Evolutionary conservation across 441 rosid genomes (phyloP).

Genomic region (Hura crepitans): DNA sequence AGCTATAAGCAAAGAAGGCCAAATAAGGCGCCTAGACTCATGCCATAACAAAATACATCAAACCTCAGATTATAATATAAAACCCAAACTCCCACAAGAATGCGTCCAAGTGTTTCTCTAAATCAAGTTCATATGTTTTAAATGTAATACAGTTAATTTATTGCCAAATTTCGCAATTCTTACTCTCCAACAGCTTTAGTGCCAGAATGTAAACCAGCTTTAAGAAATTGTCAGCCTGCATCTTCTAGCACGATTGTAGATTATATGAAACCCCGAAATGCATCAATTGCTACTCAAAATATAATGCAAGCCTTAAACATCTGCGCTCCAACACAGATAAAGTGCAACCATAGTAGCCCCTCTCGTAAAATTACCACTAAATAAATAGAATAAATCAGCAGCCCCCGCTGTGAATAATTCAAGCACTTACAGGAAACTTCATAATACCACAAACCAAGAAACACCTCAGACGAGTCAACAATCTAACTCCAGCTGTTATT

Average conservation of each 20-base stretch:
- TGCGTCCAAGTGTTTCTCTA: too few relatives aligned
- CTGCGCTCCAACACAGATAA: neutral
- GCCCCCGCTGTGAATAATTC: neutral
- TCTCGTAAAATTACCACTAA: neutral
- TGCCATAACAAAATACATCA: neutral
- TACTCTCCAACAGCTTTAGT: neutral
- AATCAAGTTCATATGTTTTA: neutral
- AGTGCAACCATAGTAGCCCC: neutral
- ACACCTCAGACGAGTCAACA: neutral
- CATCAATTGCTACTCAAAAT: neutral
- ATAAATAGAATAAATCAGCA: neutral
- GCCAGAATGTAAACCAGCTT: neutral
- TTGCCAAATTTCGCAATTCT: neutral
- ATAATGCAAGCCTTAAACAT: neutral
- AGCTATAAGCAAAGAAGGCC: neutral
- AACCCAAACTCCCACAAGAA: neutral
- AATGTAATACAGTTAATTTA: neutral
- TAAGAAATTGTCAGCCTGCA: neutral
- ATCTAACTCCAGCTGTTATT: neutral
- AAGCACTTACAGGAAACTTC: neutral
- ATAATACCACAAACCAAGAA: neutral
- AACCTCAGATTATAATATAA: neutral
- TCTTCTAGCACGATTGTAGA: neutral
- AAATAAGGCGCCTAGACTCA: neutral
- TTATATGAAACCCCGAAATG: neutral